phyloP scores from a whole-genome alignment of 768 basidiomycete species.

The Gyrodon lividus region DNA sequence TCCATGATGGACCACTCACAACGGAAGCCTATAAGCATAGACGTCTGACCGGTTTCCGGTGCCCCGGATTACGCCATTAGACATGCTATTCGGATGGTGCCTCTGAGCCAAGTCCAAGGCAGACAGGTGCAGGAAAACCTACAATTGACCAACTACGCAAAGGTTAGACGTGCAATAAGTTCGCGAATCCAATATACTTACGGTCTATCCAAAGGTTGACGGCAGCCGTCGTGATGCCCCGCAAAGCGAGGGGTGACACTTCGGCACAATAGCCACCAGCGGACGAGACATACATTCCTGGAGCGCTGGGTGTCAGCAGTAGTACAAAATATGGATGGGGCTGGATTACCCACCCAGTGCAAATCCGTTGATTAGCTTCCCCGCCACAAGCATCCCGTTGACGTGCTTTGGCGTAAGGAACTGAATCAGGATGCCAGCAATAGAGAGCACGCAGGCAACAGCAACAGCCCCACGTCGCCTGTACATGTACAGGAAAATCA shows the following conservation, averaged over 20 bases:
- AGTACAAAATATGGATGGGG: too few species aligned
- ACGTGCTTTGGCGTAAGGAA: conserved; percentile 22
- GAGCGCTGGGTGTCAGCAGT: background rate
- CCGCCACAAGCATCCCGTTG: conserved; percentile 25
- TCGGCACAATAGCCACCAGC: conserved; percentile 27
- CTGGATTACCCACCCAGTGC: conserved; percentile 16
- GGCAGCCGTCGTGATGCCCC: conserved; percentile 24
- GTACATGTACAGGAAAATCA: background rate
- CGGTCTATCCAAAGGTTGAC: conserved; percentile 27
- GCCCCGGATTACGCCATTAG: conserved; percentile 24
- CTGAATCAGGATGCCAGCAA: conserved; percentile 23
- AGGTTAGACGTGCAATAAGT: background rate
- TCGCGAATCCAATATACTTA: conserved; percentile 4
- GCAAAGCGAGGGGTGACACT: conserved; percentile 28
- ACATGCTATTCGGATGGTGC: conserved; percentile 12
- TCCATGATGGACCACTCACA: conserved; percentile 14
- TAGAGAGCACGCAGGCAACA: conserved; percentile 20
- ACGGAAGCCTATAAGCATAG: conserved; percentile 27
- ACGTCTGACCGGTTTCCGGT: conserved; percentile 19
- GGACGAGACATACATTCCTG: conserved; percentile 26
- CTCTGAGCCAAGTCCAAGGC: background rate
- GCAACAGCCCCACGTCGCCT: conserved; percentile 26
- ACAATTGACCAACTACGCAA: conserved; percentile 24
- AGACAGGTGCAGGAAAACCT: background rate
- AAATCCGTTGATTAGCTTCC: conserved; percentile 27